Percentiles rank a stretch among this genome's conserved stretches.
Evolutionary conservation across 257 asterid species (phyloP).

Genomic region (Scutellaria baicalensis): DNA sequence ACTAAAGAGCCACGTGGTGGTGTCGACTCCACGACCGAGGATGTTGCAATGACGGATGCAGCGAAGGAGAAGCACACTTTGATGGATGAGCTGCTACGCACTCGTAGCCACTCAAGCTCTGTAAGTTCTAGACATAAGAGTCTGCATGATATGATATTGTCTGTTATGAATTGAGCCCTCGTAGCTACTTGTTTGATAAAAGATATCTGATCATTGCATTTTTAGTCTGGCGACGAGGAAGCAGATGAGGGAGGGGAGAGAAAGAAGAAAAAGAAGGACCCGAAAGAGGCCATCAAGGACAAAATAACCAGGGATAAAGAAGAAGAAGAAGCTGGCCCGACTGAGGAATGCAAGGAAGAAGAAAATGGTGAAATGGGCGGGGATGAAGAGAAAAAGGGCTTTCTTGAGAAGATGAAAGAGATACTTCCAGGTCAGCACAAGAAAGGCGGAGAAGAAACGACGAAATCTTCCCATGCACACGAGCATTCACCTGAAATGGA

Average conservation of each 20-base stretch:
- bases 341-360: slow-evolving; percentile 4
- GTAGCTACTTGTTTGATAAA: too few relatives aligned
- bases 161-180: too few relatives aligned
- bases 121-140: slow-evolving; percentile 10
- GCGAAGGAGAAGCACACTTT: slow-evolving; percentile 22
- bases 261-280: slow-evolving; percentile 31
- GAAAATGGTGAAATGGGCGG: slow-evolving; percentile 12
- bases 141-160: too few relatives aligned
- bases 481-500: slow-evolving; percentile 32
- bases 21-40: slow-evolving; percentile 24
- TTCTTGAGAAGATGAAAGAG: slow-evolving; percentile 40
- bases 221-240: slow-evolving; percentile 46
- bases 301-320: slow-evolving; percentile 17
- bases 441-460: slow-evolving; percentile 13
- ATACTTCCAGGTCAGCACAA: slow-evolving; percentile 39
- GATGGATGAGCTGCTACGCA: slow-evolving; percentile 29
- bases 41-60: slow-evolving; percentile 15
- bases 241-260: slow-evolving; percentile 35
- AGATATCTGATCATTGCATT: neutral
- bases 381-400: slow-evolving; percentile 29
- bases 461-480: slow-evolving; percentile 9
- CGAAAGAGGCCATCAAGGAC: slow-evolving; percentile 26
- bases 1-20: slow-evolving; percentile 11
- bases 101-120: slow-evolving; percentile 26
- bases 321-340: neutral